Percentiles rank a stretch among this genome's conserved stretches.
phyloP scores from a whole-genome alignment of 441 rosid genomes.

The Pelargonium myrrhifolium region DNA sequence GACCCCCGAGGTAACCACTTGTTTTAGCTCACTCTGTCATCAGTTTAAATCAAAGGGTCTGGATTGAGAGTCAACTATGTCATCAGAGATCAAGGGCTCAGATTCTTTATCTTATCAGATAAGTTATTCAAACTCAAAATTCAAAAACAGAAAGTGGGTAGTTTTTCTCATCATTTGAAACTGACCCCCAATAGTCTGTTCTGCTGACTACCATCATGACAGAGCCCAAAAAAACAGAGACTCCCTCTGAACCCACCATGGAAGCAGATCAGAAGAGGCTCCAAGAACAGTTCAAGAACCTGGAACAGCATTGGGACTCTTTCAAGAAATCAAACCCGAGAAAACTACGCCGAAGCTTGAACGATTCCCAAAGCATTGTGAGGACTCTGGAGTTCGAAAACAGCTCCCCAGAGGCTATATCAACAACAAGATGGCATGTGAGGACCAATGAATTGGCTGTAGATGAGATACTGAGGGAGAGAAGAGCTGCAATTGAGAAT shows the following conservation, averaged over 20 bases:
- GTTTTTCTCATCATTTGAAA: constrained; percentile 10
- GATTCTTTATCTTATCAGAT: background rate
- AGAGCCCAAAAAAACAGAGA: constrained; percentile 2
- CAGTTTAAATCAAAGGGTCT: background rate
- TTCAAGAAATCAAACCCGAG: constrained; percentile 24
- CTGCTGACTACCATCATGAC: constrained; percentile 10
- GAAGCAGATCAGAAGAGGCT: constrained; percentile 25
- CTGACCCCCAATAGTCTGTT: background rate
- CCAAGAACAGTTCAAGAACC: constrained; percentile 18
- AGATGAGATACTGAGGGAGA: constrained; percentile 29
- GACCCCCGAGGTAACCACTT: too few species aligned
- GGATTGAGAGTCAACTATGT: background rate
- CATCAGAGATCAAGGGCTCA: background rate
- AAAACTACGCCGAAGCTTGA: constrained; percentile 20
- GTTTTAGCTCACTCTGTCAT: too few species aligned
- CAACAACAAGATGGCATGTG: constrained; percentile 25
- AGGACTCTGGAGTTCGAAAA: constrained; percentile 25
- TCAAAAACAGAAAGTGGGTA: constrained; percentile 30
- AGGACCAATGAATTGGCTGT: constrained; percentile 34
- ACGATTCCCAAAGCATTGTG: constrained; percentile 21
- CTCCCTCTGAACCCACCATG: constrained; percentile 25
- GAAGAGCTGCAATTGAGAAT: constrained; percentile 38
- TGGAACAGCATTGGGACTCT: constrained; percentile 38
- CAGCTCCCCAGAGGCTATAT: constrained; percentile 39
- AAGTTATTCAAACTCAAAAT: constrained; percentile 15